Conservation (phyloP, 2,329 filamentous ascomycete genomes). For the Stachybotrys chartarum region DNA sequence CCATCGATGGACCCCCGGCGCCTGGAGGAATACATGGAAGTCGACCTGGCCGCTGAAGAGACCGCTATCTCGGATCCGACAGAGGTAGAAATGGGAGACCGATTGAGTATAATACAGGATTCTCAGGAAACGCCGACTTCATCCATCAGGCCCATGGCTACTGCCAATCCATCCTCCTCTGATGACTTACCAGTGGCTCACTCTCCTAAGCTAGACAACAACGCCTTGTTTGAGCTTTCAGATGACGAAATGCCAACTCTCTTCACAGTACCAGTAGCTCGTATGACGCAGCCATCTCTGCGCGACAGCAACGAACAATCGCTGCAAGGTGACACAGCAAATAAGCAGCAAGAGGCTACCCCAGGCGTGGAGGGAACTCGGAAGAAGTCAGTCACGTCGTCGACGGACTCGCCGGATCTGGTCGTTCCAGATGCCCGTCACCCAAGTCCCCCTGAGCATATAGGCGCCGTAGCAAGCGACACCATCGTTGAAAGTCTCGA, state of each 20-base stretch:
- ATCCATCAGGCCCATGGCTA: constrained; percentile 7
- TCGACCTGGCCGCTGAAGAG: background rate
- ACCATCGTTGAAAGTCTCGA: too few species aligned
- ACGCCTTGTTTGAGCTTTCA: constrained; percentile 19
- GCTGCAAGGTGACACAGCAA: too few species aligned
- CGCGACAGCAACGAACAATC: too few species aligned
- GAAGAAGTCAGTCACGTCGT: too few species aligned
- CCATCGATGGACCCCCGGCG: too few species aligned
- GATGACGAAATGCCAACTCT: constrained; percentile 28
- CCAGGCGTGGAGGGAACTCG: too few species aligned
- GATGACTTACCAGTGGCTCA: background rate
- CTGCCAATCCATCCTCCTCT: too few species aligned
- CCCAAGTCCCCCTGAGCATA: too few species aligned
- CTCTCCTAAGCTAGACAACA: background rate
- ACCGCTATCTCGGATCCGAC: background rate
- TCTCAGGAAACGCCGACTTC: constrained; percentile 18
- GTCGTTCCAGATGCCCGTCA: too few species aligned
- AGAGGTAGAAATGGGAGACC: background rate
- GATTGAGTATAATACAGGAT: background rate
- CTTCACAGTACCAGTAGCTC: constrained; percentile 6
- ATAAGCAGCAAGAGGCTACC: too few species aligned
- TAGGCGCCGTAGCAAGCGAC: too few species aligned
- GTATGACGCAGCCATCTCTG: background rate
- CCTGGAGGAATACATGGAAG: background rate
- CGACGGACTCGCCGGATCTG: too few species aligned